Percentiles rank a stretch among this genome's conserved stretches.
Conservation (phyloP, 139 green algal species). For the Nannochloris sp. region DNA sequence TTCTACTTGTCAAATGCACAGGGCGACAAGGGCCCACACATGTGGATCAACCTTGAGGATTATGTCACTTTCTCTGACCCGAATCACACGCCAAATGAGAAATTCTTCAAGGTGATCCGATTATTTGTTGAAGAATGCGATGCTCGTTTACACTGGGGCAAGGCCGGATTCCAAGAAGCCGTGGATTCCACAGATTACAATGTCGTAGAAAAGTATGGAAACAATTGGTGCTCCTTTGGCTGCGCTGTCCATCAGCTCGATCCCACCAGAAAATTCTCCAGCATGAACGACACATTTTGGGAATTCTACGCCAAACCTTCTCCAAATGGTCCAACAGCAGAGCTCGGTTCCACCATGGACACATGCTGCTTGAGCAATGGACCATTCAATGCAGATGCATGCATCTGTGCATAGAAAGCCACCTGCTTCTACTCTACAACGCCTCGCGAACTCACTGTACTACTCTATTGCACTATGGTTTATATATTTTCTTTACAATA, state of each 20-base stretch:
- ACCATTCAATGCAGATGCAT: too few species aligned
- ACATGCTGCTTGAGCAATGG: too few species aligned
- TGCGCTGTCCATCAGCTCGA: conserved; percentile 65
- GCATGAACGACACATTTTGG: too few species aligned
- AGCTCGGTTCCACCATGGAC: too few species aligned
- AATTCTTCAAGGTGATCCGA: conserved; percentile 22
- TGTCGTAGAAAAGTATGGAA: conserved; percentile 34
- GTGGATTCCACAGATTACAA: conserved; percentile 12
- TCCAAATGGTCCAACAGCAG: too few species aligned
- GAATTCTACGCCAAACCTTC: too few species aligned
- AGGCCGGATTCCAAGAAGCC: conserved; percentile 39
- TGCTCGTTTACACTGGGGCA: conserved; percentile 72
- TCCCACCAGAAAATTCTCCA: conserved; percentile 57
- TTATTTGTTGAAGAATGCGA: conserved; percentile 38
- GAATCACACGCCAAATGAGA: conserved; percentile 2
- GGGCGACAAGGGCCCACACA: conserved; percentile 30
- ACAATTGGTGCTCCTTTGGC: conserved; percentile 74
- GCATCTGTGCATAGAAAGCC: too few species aligned
- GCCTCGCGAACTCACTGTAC: too few species aligned
- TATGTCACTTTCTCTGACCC: conserved; percentile 40
- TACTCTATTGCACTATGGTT: too few species aligned
- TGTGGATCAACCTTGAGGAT: conserved; percentile 76
- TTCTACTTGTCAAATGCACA: conserved; percentile 45
- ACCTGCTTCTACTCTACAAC: too few species aligned
- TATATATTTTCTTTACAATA: too few species aligned